phyloP scores from a whole-genome alignment of 192 early-diverging fungal species.

The Rhizophagus clarus region DNA sequence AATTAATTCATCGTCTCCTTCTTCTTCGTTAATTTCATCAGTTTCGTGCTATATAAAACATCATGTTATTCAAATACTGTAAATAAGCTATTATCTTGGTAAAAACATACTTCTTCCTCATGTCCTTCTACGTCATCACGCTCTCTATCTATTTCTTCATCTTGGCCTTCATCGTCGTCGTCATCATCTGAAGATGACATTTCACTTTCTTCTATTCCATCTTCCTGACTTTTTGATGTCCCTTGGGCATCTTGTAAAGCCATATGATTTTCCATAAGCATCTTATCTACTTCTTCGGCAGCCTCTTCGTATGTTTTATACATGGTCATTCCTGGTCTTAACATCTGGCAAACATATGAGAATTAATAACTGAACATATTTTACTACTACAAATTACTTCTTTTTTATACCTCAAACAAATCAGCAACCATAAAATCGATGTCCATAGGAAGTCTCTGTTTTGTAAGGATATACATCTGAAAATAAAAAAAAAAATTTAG shows the following conservation, averaged over 20 bases:
- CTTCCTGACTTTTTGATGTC: constrained; percentile 33
- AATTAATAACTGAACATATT: background rate
- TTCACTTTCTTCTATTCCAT: constrained; percentile 50
- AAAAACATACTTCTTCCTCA: constrained; percentile 31
- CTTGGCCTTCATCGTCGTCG: constrained; percentile 47
- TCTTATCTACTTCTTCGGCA: constrained; percentile 60
- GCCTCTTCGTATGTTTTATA: constrained; percentile 82
- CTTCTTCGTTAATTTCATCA: constrained; percentile 53
- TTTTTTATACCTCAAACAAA: constrained; percentile 65
- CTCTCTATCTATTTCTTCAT: constrained; percentile 40
- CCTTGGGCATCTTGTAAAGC: constrained; percentile 49
- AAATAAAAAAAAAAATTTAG: background rate
- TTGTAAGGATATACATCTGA: constrained; percentile 85
- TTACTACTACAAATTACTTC: background rate
- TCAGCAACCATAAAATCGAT: constrained; percentile 85
- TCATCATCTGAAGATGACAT: constrained; percentile 40
- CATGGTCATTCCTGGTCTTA: constrained; percentile 63
- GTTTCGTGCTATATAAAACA: constrained; percentile 1
- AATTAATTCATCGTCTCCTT: constrained; percentile 60
- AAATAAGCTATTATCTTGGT: background rate
- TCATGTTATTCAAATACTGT: background rate
- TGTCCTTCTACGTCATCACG: constrained; percentile 47
- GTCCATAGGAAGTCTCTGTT: constrained; percentile 82
- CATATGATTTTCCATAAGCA: constrained; percentile 55
- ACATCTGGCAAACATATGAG: constrained; percentile 32